phyloP scores from a whole-genome alignment of 345 rosid species.

The Litchi chinensis region DNA sequence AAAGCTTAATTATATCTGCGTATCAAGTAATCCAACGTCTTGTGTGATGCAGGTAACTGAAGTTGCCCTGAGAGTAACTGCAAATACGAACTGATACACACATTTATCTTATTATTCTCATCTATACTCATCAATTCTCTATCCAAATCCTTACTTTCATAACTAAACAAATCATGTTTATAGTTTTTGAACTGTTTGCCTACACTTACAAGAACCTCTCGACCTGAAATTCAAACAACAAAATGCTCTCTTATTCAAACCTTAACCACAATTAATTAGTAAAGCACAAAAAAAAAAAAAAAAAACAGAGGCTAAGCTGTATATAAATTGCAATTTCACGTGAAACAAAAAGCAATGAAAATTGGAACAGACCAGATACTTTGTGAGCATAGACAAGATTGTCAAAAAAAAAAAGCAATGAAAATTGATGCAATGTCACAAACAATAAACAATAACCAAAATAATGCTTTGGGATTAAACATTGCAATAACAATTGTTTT shows the following conservation, averaged over 20 bases:
- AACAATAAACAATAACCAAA: too few relatives aligned
- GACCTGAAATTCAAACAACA: constrained; percentile 53
- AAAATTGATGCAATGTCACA: too few relatives aligned
- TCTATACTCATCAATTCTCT: constrained; percentile 68
- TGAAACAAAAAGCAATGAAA: background rate
- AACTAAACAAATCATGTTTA: constrained; percentile 67
- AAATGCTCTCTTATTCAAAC: background rate
- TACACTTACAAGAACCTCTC: constrained; percentile 58
- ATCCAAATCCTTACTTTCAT: constrained; percentile 76
- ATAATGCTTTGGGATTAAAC: too few relatives aligned
- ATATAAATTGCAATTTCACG: too few relatives aligned
- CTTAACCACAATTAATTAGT: background rate
- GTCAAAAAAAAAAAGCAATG: too few relatives aligned
- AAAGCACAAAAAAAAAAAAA: background rate
- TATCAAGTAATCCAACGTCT: constrained; percentile 88
- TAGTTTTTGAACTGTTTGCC: constrained; percentile 73
- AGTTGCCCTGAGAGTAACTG: constrained; percentile 73
- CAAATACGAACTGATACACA: constrained; percentile 57
- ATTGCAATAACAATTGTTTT: too few relatives aligned
- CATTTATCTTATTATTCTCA: constrained; percentile 62
- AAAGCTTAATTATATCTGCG: constrained; percentile 78
- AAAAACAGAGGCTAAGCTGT: background rate
- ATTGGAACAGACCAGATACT: constrained; percentile 47
- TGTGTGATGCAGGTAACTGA: constrained; percentile 58
- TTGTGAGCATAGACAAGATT: too few relatives aligned